phyloP scores from a whole-genome alignment of 2,329 filamentous ascomycete genomes.

The Dactylonectria macrodidyma region DNA sequence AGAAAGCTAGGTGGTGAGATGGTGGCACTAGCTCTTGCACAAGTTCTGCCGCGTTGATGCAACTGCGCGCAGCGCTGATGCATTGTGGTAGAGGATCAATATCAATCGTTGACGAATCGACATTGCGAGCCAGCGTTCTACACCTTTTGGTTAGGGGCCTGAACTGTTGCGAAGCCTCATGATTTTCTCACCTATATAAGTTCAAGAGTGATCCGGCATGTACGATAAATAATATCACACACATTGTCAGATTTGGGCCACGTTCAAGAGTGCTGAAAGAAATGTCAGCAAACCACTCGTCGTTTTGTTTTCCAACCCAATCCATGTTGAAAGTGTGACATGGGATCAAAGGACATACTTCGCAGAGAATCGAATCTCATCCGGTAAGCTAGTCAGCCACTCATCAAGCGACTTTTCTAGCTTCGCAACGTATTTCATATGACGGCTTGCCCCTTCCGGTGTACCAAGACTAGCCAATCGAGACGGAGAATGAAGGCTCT shows the following conservation, averaged over 20 bases:
- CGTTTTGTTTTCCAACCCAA: neutral
- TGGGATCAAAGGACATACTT: slow-evolving; percentile 8
- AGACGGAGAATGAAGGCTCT: slow-evolving; percentile 41
- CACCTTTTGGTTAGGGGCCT: neutral
- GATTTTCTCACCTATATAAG: slow-evolving; percentile 36
- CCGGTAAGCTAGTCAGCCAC: slow-evolving; percentile 32
- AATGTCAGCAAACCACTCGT: neutral
- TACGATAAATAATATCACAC: slow-evolving; percentile 48
- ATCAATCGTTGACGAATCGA: neutral
- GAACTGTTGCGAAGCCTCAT: too few species aligned
- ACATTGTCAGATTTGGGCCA: slow-evolving; percentile 44
- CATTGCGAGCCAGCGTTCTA: slow-evolving; percentile 4
- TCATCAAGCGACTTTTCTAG: slow-evolving; percentile 11
- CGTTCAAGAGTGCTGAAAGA: slow-evolving; percentile 1
- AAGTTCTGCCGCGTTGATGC: slow-evolving; percentile 47
- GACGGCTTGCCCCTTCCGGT: slow-evolving; percentile 4
- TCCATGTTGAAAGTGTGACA: neutral
- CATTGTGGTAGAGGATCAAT: slow-evolving; percentile 40
- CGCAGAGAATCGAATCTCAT: slow-evolving; percentile 47
- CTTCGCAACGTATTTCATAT: slow-evolving; percentile 7
- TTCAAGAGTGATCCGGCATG: slow-evolving; percentile 48
- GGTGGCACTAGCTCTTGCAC: slow-evolving; percentile 41
- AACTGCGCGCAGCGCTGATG: slow-evolving; percentile 45
- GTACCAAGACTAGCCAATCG: slow-evolving; percentile 29
- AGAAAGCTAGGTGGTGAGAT: slow-evolving; percentile 47